These are phyloP conservation scores for Pseudopithomyces maydicus DNA, from an alignment of 2,329 filamentous ascomycete genomes.

Conservation along the genomic window DNA sequence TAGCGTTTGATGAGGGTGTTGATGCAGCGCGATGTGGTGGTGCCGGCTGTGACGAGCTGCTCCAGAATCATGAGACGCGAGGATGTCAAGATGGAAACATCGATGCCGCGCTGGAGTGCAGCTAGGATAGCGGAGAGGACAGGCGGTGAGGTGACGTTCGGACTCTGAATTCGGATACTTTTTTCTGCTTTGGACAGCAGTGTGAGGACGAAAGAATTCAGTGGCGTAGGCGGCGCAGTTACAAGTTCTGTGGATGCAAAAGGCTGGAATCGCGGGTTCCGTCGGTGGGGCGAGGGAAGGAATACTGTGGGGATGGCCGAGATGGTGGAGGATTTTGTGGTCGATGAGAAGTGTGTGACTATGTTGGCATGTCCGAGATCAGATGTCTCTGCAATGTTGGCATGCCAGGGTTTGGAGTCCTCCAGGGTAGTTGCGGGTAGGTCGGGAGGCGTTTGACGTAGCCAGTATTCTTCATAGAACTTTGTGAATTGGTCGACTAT, in stretches of 20 bases:
- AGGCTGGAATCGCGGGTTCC: slow-evolving; percentile 67
- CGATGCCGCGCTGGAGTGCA: slow-evolving; percentile 68
- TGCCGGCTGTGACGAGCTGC: slow-evolving; percentile 79
- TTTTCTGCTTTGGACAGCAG: slow-evolving; percentile 63
- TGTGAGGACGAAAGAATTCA: slow-evolving; percentile 68
- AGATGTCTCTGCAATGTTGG: background rate
- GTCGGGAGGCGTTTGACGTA: slow-evolving; percentile 25
- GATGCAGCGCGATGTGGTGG: slow-evolving; percentile 71
- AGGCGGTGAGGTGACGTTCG: slow-evolving; percentile 73
- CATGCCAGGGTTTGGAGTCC: background rate
- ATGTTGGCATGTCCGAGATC: slow-evolving; percentile 13
- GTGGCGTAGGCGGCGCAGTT: slow-evolving; percentile 68
- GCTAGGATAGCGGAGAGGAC: slow-evolving; percentile 66
- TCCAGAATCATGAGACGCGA: slow-evolving; percentile 76
- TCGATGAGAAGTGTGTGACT: slow-evolving; percentile 2
- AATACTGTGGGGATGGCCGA: slow-evolving; percentile 61
- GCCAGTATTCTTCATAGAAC: slow-evolving; percentile 76
- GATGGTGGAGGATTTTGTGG: slow-evolving; percentile 6
- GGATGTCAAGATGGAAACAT: slow-evolving; percentile 71
- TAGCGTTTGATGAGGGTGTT: slow-evolving; percentile 64
- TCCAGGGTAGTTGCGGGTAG: background rate
- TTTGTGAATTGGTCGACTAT: slow-evolving; percentile 65
- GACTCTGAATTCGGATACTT: slow-evolving; percentile 73
- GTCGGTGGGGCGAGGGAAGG: slow-evolving; percentile 75
- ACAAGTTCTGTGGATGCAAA: slow-evolving; percentile 40